These are phyloP conservation scores for Verticillium albo-atrum DNA, from an alignment of 2,329 filamentous ascomycete genomes.

Conservation along the genomic window DNA sequence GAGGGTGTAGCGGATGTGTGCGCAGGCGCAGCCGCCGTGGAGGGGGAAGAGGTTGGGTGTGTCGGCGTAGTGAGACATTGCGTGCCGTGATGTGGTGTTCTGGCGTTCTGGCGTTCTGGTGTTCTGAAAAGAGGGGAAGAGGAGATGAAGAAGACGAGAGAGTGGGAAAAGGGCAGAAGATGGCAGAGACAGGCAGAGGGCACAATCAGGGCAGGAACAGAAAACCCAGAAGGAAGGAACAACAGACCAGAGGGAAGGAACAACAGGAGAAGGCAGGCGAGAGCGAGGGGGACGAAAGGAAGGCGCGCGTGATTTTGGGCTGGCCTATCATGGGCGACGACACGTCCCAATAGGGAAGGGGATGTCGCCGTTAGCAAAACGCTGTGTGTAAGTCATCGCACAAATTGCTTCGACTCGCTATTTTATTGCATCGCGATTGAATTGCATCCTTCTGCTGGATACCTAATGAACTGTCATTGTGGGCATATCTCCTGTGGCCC, in stretches of 20 bases:
- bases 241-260: background rate
- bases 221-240: background rate
- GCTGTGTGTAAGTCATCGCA: background rate
- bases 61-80: slow-evolving; percentile 6
- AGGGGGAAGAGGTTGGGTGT: slow-evolving; percentile 16
- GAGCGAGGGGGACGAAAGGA: background rate
- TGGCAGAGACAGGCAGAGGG: too few relatives aligned
- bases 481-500: too few relatives aligned
- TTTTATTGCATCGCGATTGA: background rate
- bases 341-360: background rate
- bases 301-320: background rate
- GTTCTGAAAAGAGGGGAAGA: background rate
- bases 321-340: background rate
- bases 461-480: too few relatives aligned
- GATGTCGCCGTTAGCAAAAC: background rate
- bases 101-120: too few relatives aligned
- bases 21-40: slow-evolving; percentile 58
- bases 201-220: too few relatives aligned
- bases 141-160: background rate
- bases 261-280: background rate
- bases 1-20: slow-evolving; percentile 62
- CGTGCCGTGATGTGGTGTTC: too few relatives aligned
- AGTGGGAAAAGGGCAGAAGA: too few relatives aligned
- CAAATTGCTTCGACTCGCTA: background rate
- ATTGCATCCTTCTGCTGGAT: too few relatives aligned